Conservation (phyloP, 2,329 filamentous ascomycete species). For the Colletotrichum lini region DNA sequence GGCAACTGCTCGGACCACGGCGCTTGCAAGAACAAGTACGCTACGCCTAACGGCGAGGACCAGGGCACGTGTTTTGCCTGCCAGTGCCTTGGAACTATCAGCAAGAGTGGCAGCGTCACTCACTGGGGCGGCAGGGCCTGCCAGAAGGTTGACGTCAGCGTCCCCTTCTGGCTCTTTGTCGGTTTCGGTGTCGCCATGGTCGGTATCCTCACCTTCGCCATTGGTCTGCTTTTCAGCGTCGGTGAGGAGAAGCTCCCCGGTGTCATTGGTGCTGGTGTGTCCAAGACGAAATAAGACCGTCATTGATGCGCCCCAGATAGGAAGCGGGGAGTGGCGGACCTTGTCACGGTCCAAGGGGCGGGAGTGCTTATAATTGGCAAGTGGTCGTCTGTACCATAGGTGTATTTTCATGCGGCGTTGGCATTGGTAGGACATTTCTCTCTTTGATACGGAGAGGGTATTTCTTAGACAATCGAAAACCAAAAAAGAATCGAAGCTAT, state of each 20-base stretch:
- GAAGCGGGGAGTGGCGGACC: neutral
- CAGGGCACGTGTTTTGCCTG: slow-evolving; percentile 81
- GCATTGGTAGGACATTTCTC: slow-evolving; percentile 46
- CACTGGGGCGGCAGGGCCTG: slow-evolving; percentile 90
- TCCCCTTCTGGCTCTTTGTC: slow-evolving; percentile 89
- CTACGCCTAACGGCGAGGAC: slow-evolving; percentile 56
- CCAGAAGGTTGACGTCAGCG: slow-evolving; percentile 91
- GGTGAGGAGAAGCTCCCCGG: slow-evolving; percentile 91
- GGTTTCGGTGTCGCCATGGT: slow-evolving; percentile 81
- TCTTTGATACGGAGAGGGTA: slow-evolving; percentile 43
- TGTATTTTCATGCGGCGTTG: slow-evolving; percentile 48
- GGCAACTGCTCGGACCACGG: slow-evolving; percentile 88
- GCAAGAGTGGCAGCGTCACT: slow-evolving; percentile 71
- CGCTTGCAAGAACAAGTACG: slow-evolving; percentile 78
- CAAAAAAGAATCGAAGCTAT: slow-evolving; percentile 38
- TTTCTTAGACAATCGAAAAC: slow-evolving; percentile 44
- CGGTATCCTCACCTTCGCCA: slow-evolving; percentile 76
- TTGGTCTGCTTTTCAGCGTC: slow-evolving; percentile 85
- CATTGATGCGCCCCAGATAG: slow-evolving; percentile 17
- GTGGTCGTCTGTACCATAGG: slow-evolving; percentile 48
- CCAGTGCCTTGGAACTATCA: slow-evolving; percentile 75
- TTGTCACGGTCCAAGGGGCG: slow-evolving; percentile 30
- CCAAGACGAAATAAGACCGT: slow-evolving; percentile 72
- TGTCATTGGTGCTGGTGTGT: slow-evolving; percentile 96
- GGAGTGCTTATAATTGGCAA: slow-evolving; percentile 42